These are phyloP conservation scores for Hypoxylon sp. DNA, from an alignment of 2,329 filamentous ascomycete species.

Conservation along the genomic window DNA sequence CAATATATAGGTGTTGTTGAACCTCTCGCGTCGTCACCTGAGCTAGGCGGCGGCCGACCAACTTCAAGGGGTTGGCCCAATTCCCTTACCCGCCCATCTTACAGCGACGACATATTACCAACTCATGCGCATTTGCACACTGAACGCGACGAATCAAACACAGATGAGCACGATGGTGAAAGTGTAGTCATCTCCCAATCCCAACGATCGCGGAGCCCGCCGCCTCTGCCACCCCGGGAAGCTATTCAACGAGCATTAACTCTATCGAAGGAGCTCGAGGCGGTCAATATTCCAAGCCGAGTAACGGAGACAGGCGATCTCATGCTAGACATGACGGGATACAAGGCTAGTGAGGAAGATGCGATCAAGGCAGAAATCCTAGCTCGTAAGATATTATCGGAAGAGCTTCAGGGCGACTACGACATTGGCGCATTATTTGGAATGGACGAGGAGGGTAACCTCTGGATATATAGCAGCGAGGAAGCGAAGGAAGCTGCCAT, in stretches of 20 bases:
- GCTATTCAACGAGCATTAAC: conserved; percentile 86
- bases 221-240: conserved; percentile 78
- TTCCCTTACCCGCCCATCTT: conserved; percentile 58
- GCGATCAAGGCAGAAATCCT: conserved; percentile 93
- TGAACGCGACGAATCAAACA: conserved; percentile 54
- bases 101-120: conserved; percentile 70
- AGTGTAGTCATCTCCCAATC: conserved; percentile 55
- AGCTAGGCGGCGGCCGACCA: conserved; percentile 62
- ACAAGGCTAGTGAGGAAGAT: conserved; percentile 94
- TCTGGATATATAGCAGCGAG: conserved; percentile 99
- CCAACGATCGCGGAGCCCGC: conserved; percentile 81
- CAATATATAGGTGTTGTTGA: conserved; percentile 60
- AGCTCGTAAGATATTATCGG: conserved; percentile 89
- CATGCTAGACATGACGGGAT: conserved; percentile 98
- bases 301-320: conserved; percentile 94
- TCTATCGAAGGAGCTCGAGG: conserved; percentile 88
- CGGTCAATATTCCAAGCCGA: conserved; percentile 91
- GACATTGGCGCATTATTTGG: conserved; percentile 96
- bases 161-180: conserved; percentile 58
- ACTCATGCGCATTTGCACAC: conserved; percentile 59
- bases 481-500: conserved; percentile 92
- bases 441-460: conserved; percentile 93
- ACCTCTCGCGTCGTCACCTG: conserved; percentile 68
- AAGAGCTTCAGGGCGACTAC: conserved; percentile 94
- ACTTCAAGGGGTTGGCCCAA: conserved; percentile 67